These are phyloP conservation scores for Nectriaceae sp. DNA, from an alignment of 2,329 filamentous ascomycete genomes.

Conservation along the genomic window DNA sequence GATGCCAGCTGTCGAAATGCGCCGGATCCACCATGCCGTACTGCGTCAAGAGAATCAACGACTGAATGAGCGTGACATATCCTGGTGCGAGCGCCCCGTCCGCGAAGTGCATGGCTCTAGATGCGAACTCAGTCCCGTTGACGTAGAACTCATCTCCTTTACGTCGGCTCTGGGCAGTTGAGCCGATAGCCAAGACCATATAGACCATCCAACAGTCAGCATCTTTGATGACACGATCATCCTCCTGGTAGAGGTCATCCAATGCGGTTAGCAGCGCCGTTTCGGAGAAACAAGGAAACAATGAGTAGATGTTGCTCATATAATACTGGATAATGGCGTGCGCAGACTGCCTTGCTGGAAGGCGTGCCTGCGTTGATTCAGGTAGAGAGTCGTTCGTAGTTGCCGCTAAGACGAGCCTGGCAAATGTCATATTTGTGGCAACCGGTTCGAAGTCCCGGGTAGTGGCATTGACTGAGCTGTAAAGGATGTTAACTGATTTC, in stretches of 20 bases:
- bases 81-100: conserved; percentile 85
- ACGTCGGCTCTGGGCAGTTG: conserved; percentile 70
- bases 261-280: conserved; percentile 75
- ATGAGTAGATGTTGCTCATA: conserved; percentile 75
- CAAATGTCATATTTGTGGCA: conserved; percentile 88
- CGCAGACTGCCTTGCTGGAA: conserved; percentile 73
- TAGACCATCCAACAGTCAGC: conserved; percentile 85
- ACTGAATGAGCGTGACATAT: conserved; percentile 82
- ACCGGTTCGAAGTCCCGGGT: conserved; percentile 92
- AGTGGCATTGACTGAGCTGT: conserved; percentile 88
- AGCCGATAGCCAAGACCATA: conserved; percentile 85
- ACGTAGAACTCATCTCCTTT: conserved; percentile 65
- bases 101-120: conserved; percentile 71
- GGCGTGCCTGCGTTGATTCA: conserved; percentile 55
- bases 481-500: conserved; percentile 6
- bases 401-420: conserved; percentile 82
- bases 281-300: conserved; percentile 83
- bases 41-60: conserved; percentile 80
- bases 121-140: conserved; percentile 57
- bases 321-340: conserved; percentile 78
- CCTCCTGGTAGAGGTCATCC: conserved; percentile 77
- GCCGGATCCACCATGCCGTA: conserved; percentile 89
- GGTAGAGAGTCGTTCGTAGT: conserved; percentile 74
- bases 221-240: conserved; percentile 61
- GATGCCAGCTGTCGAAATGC: conserved; percentile 92